Base-by-base conservation (phyloP, 2,329 filamentous ascomycete genomes). In the Penicillium sp. region DNA sequence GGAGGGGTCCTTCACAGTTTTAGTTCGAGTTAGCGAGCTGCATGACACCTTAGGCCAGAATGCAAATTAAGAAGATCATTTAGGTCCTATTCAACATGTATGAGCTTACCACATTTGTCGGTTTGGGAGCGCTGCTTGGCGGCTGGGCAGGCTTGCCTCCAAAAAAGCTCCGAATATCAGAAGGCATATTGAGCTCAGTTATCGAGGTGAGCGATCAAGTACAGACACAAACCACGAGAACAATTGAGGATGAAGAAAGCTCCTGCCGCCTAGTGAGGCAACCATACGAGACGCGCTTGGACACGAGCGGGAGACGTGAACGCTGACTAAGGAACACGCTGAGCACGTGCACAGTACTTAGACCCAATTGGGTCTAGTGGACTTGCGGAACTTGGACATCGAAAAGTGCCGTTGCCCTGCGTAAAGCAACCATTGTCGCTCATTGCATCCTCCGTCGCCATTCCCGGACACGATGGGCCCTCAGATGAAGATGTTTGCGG, bases 111-210 rank as follows among this genome's bases (percentile, higher is more conserved):
- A 74, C 79, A 65, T 77, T 76, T 47, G 75, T 61, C 46, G 79
- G 72, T 64, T 66, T 64, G 13, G 70, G 69, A 63, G 76, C 76
- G 60, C 84, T 81, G 50, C 81, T 77, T 16, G 83, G 78, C 46
- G 83, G 78, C 67, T 83, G 81, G 63, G 84, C 83, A 53, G 86
- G 85, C 75, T 92, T 92, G 61, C 89, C 87, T 56, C 89, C 87
- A 80, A 98, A 97, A 78, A 97, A 98, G 68, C 83, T 92, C 71
- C 93, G 85, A 70, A 97, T 98, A 77, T 98, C 94, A 63, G 83
- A 73, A 55, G 92, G 87, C 92, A 96, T 96, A 62, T 51, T 70
- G 52, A 44, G 5, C 16, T 16, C 47, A 4, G 44, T 24, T 36
- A 11, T 40, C 24, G 16, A 41, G 22, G 2, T 19, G 33, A 27